Evolutionary conservation across 768 basidiomycete genomes (phyloP), one percentile per base, ranked within the genome.

Genomic region (Lentinula sp.): DNA sequence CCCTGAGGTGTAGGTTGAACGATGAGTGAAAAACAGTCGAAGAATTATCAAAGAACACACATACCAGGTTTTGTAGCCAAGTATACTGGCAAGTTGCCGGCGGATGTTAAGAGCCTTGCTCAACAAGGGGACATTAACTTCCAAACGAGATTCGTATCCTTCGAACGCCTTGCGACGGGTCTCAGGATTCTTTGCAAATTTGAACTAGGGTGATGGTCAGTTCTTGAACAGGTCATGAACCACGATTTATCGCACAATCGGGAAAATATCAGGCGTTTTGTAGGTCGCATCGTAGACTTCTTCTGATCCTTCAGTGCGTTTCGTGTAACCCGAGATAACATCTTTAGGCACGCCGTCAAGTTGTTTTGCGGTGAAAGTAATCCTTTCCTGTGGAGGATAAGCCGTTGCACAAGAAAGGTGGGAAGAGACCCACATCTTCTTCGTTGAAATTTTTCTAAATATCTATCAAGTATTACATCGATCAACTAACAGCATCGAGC

Each of bases 391-490:
- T 0, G 18, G 51, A 41, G 42, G 7, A 54, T 42, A 23, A 37
- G 6, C n/a, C 7, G 33, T 20, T 62, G 10, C 20, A 10, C 53
- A 39, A 32, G 16, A 12, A 32, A 35, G 13, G 4, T 18, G 13
- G 20, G 20, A 20, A 37, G 16, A 4, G 18, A 64, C 77, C 60
- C 64, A 88, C 90, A 48, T 89, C 85, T 69, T 95, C 93, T 72
- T 95, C 92, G 66, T 93, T 93, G 75, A 88, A 92, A 74, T 93
- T 91, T 86, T 88, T 91, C 87, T 90, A 57, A 4, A 45, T 36
- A 42, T n/a, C 12, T 54, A 7, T n/a, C 10, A 45, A 53, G 28
- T 61, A 49, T 45, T 28, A 33, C 12, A 56, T 6, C 16, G 33
- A 51, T 43, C 18, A 23, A 46, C 9, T 10, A 6, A 50, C 48